Base-by-base conservation (phyloP, 2,329 filamentous ascomycete genomes). In the Arthrobotrys sinensis region DNA sequence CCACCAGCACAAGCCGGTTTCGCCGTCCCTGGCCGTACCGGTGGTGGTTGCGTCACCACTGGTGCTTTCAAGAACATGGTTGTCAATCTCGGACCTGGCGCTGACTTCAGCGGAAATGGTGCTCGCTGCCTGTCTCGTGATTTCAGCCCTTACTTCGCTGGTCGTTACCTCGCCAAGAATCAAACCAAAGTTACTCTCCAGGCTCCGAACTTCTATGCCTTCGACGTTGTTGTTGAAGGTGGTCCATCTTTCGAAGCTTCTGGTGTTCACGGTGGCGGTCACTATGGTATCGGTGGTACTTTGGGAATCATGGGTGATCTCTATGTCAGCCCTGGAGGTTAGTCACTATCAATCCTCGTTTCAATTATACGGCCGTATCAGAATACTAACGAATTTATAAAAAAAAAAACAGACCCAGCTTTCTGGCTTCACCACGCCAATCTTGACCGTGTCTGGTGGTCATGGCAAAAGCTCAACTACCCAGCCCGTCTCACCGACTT, bases 61-160 rank as follows among this genome's bases (percentile, higher is more conserved):
- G 84, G 84, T 1, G 83, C 84, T 0, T 85, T 85, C 79, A 80
- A 79, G 7, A 84, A 84, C 72, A 66, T 83, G 55, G 83, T 81
- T 0, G 81, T 85, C 21, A 82, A 82, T 36, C 79, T 84, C 28
- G 83, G 85, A 40, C 83, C 82, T 3, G 81, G 82, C n/a, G 24
- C 34, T 3, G 19, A 36, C 16, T 67, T 60, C 40, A 14, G 1
- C 3, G 48, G 62, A 16, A 53, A 38, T 14, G 19, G 3, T 19
- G 21, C 60, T 1, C 66, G 67, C 24, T 78, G 75, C 32, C 55
- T 78, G 52, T 38, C 50, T 14, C 67, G 75, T 32, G 75, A 78
- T 48, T 48, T 72, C 16, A 63, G 52, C 45, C 70, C 72, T 6
- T 68, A 64, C 24, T 76, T 80, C 38, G 68, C 80, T 2, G 53